Conservation (phyloP, 2,329 filamentous ascomycete species). For the Harringtonia lauricola region DNA sequence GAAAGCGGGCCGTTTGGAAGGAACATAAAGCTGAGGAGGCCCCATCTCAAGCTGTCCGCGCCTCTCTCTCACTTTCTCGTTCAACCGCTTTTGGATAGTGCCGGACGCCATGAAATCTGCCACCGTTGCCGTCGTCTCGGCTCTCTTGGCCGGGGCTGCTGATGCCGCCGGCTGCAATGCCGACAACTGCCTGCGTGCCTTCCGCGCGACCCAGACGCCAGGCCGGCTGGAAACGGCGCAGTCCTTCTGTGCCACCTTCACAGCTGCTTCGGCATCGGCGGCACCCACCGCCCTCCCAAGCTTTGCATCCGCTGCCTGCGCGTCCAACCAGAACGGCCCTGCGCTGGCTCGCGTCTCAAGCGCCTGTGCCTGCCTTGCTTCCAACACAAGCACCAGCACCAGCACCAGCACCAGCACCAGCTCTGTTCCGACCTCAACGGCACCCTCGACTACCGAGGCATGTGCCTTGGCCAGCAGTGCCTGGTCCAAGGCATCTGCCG, state of each 20-base stretch:
- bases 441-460: neutral
- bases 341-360: conserved; percentile 13
- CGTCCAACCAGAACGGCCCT: conserved; percentile 11
- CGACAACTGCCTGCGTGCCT: conserved; percentile 27
- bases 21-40: too few species aligned
- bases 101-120: neutral
- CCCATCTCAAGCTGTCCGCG: too few species aligned
- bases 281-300: conserved; percentile 11
- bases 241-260: conserved; percentile 21
- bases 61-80: too few species aligned
- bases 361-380: conserved; percentile 14
- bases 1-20: too few species aligned
- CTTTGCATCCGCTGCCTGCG: conserved; percentile 13
- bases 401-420: neutral
- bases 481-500: conserved; percentile 9
- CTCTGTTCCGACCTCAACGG: neutral
- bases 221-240: conserved; percentile 21
- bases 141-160: neutral
- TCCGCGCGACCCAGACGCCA: conserved; percentile 21
- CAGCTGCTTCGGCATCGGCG: neutral
- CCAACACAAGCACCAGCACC: conserved; percentile 1
- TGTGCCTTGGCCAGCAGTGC: conserved; percentile 12
- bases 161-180: conserved; percentile 9
- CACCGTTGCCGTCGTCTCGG: neutral
- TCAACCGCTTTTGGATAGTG: neutral